Percentiles rank a stretch among this genome's conserved stretches.
These are phyloP conservation scores for Mucor racemosus DNA, from an alignment of 371 early-diverging fungal species.

Conservation along the genomic window DNA sequence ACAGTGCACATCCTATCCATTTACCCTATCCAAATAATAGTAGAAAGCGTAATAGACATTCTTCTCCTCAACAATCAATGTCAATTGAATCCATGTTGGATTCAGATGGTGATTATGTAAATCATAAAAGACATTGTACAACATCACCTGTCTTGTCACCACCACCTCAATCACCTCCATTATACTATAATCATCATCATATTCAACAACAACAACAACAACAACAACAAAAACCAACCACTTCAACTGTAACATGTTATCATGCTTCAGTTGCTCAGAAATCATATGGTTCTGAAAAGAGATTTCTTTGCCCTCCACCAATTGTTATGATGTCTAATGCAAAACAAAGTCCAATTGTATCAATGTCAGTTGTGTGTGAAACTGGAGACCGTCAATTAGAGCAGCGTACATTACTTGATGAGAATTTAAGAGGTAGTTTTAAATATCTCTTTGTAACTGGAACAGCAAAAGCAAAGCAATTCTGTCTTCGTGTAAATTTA, in stretches of 20 bases:
- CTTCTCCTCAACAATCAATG: constrained; percentile 36
- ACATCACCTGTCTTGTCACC: constrained; percentile 1
- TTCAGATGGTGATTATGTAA: constrained; percentile 2
- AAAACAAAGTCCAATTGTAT: constrained; percentile 49
- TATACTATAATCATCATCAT: constrained; percentile 4
- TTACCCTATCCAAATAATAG: constrained; percentile 25
- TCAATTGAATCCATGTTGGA: constrained; percentile 47
- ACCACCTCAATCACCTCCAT: constrained; percentile 21
- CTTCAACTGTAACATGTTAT: constrained; percentile 59
- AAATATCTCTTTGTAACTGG: constrained; percentile 79
- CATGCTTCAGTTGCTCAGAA: constrained; percentile 85
- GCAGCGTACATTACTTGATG: constrained; percentile 63
- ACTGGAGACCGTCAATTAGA: constrained; percentile 42
- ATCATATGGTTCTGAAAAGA: constrained; percentile 88
- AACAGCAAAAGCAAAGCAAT: constrained; percentile 81
- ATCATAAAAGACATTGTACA: constrained; percentile 11
- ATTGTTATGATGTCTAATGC: constrained; percentile 59
- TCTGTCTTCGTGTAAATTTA: constrained; percentile 61
- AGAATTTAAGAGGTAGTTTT: constrained; percentile 60
- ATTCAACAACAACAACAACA: constrained; percentile 13
- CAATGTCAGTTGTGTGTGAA: constrained; percentile 68
- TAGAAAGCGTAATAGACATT: constrained; percentile 16
- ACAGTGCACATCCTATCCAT: constrained; percentile 42
- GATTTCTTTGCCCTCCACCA: constrained; percentile 89
- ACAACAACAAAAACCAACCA: constrained; percentile 17